Base-by-base conservation (phyloP, 345 rosid genomes). In the Arabis hirsuta region DNA sequence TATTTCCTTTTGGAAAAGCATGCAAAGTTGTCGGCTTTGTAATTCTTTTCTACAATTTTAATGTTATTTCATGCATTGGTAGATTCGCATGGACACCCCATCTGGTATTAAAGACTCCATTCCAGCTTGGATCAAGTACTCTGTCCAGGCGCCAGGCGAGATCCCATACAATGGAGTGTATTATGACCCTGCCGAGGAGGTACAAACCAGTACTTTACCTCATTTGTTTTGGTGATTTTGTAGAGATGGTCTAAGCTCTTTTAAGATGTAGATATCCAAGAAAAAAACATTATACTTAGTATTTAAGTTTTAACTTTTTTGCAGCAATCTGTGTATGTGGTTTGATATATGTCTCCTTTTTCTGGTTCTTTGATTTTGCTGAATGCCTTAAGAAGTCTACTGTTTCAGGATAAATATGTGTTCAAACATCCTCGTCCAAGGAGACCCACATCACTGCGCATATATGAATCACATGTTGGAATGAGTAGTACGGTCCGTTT, bases 91-190 rank as follows among this genome's bases (percentile, higher is more conserved):
- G 99, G 90, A 91, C 47, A 91, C 99, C 60, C 96, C 93, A 69
- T 84, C 96, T 81, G 97, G 99, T 61, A 65, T 89, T 39, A 95
- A 95, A 78, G 97, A 91, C 73, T 91, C 99, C 36, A 89, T 95
- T 82, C 99, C 99, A 73, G 99, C 99, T 76, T 95, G 99, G 99
- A 91, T 95, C 67, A 91, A 89, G 82, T 95, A 85, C 80, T 85
- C 96, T 73, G 96, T 95, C 48, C 99, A 95, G 78, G 83, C 91
- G 65, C 96, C 93, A 0, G 96, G 96, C 70, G 99, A 89, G 83
- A 91, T 95, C 62, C 96, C 99, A 46, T 95, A 85, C 80, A 82
- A 83, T 79, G 99, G 99, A 62, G 84, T 95, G 67, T 95, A 91
- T 84, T 95, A 95, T 73, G 99, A 95, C 80, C 97, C 97, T 47